phyloP scores from a whole-genome alignment of 805 yeast genomes.

The Lipomyces anomalus region DNA sequence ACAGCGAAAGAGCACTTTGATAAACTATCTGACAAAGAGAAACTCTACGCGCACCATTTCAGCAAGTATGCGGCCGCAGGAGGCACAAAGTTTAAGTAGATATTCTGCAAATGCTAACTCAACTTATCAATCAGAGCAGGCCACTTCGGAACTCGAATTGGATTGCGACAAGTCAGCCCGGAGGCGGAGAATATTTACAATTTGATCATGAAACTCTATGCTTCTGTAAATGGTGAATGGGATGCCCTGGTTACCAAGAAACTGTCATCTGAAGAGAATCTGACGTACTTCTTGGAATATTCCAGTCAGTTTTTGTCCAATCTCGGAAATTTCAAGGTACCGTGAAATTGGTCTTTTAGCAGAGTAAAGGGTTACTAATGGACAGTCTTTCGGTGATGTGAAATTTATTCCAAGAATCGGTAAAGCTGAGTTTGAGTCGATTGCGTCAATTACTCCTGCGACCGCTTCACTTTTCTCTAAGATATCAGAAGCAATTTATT shows the following conservation, averaged over 20 bases:
- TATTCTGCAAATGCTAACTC: not conserved
- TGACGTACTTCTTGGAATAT: slow-evolving; percentile 49
- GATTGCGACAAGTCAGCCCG: slow-evolving; percentile 72
- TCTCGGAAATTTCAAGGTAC: slow-evolving; percentile 72
- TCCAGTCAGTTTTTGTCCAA: slow-evolving; percentile 59
- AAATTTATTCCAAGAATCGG: slow-evolving; percentile 70
- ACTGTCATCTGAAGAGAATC: slow-evolving; percentile 35
- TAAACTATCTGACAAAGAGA: slow-evolving; percentile 51
- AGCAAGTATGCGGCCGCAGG: slow-evolving; percentile 39
- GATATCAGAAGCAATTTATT: slow-evolving; percentile 43
- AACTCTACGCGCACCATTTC: slow-evolving; percentile 76
- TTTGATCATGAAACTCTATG: slow-evolving; percentile 56
- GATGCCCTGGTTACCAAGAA: slow-evolving; percentile 37
- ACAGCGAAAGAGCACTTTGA: slow-evolving; percentile 67
- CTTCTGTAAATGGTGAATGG: slow-evolving; percentile 45
- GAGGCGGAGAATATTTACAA: slow-evolving; percentile 75
- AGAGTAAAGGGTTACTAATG: too few relatives aligned
- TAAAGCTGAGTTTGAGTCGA: slow-evolving; percentile 42
- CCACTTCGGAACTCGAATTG: slow-evolving; percentile 76
- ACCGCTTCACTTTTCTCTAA: slow-evolving; percentile 33
- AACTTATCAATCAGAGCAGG: slow-evolving; percentile 57
- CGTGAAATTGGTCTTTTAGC: slow-evolving; percentile 28
- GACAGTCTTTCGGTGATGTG: slow-evolving; percentile 83
- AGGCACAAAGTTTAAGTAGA: not conserved
- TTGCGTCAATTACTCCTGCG: slow-evolving; percentile 39